phyloP scores from a whole-genome alignment of 176 grass and related monocot genomes.

The Oryza nivara region DNA sequence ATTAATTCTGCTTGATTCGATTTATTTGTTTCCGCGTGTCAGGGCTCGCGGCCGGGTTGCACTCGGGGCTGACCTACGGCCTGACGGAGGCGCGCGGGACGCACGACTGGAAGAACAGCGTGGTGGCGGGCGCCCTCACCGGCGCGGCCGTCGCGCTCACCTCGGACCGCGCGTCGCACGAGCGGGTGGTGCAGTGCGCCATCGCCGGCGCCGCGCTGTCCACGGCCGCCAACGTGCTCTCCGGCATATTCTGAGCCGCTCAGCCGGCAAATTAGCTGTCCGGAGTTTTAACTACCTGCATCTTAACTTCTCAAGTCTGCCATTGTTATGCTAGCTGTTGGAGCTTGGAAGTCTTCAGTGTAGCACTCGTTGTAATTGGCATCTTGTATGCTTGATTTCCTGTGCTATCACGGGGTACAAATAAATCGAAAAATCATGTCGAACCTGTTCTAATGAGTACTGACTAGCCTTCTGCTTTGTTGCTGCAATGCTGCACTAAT shows the following conservation, averaged over 20 bases:
- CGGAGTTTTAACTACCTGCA: neutral
- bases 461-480: too few species aligned
- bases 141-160: constrained; percentile 73
- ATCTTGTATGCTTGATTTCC: neutral
- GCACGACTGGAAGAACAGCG: constrained; percentile 96
- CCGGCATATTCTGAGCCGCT: constrained; percentile 62
- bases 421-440: neutral
- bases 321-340: neutral
- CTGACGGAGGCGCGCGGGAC: constrained; percentile 79
- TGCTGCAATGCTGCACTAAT: too few species aligned
- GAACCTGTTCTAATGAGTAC: neutral
- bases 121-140: constrained; percentile 70
- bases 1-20: neutral
- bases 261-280: neutral
- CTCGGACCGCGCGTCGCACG: constrained; percentile 58
- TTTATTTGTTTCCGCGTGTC: neutral
- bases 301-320: neutral
- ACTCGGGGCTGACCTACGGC: constrained; percentile 86
- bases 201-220: constrained; percentile 84
- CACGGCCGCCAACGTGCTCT: constrained; percentile 77
- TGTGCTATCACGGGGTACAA: neutral
- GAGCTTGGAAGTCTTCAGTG: too few species aligned
- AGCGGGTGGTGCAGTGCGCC: constrained; percentile 74
- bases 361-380: neutral
- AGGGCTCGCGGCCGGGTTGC: constrained; percentile 86